Base-by-base conservation (phyloP, 768 basidiomycete species). In the Cystobasidium onofrii region DNA sequence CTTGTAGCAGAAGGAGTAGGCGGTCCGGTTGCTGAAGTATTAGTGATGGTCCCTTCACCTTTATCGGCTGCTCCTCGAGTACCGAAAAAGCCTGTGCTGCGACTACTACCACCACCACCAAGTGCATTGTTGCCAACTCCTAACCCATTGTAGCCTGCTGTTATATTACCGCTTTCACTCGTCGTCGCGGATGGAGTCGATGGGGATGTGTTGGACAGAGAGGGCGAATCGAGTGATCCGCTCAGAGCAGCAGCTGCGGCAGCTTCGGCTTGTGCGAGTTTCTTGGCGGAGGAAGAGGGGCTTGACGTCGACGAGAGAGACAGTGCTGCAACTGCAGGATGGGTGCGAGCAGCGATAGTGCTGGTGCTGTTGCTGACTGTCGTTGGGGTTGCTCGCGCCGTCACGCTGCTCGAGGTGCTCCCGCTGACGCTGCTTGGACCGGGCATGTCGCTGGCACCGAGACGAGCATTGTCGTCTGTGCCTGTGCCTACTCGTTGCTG, bases 1-100 rank as follows among this genome's bases (percentile, higher is more conserved):
- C 57, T 60, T 60, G 57, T 60, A 25, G 57, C 57, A 15, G 57
- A 60, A 17, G 57, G 57, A 29, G 57, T 60, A 60, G 57, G 57
- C 4, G 57, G 57, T 7, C 57, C 57, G 31, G 27, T 60, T 4
- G 33, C 17, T 17, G 25, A 15, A 15, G 13, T 60, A 29, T 60
- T 60, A 6, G 33, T 60, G 27, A 34, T 60, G 6, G 33, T 60
- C 6, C 57, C 33, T 29, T 60, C 33, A 29, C 33, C 57, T 34
- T 60, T 60, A 60, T 29, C 27, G 6, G 57, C 25, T 25, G 12
- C 25, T 34, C 54, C 29, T 29, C 54, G 9, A n/a, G 9, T 55
- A n/a, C n/a, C 23, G 54, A 9, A 10, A 29, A 55, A 12, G n/a
- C 12, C 23, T 7, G 6, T 60, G 57, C 57, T 50, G 46, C 6